A percentile compares a stretch with the other conserved stretches of the same genome.
phyloP scores from a whole-genome alignment of 345 rosid genomes.

The Trapa bicornis region DNA sequence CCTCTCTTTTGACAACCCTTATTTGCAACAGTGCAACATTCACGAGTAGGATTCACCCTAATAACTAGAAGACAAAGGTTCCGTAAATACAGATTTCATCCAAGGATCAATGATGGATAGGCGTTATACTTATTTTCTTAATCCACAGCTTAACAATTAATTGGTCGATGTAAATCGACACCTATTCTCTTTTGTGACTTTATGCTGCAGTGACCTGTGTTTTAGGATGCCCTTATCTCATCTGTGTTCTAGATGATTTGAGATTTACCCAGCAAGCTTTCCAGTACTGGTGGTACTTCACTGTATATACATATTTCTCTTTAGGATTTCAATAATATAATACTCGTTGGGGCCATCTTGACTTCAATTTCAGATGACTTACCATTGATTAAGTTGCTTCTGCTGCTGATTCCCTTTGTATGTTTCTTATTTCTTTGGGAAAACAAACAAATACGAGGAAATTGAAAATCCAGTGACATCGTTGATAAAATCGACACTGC shows the following conservation, averaged over 20 bases:
- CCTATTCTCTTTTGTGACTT: background rate
- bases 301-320: background rate
- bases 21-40: conserved; percentile 56
- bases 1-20: conserved; percentile 35
- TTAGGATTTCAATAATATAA: background rate
- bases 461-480: no score
- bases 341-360: background rate
- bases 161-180: background rate
- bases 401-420: no score
- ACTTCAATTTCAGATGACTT: background rate
- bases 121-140: background rate
- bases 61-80: background rate
- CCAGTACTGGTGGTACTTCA: background rate
- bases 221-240: background rate
- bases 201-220: background rate
- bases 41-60: conserved; percentile 25
- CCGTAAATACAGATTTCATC: background rate
- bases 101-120: background rate
- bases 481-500: no score
- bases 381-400: background rate
- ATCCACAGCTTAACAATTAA: background rate
- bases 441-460: no score
- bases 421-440: no score
- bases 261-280: background rate
- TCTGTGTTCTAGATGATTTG: background rate